Evolutionary conservation across 331 rosid species (phyloP).

Genomic region (Spiraea crenata): DNA sequence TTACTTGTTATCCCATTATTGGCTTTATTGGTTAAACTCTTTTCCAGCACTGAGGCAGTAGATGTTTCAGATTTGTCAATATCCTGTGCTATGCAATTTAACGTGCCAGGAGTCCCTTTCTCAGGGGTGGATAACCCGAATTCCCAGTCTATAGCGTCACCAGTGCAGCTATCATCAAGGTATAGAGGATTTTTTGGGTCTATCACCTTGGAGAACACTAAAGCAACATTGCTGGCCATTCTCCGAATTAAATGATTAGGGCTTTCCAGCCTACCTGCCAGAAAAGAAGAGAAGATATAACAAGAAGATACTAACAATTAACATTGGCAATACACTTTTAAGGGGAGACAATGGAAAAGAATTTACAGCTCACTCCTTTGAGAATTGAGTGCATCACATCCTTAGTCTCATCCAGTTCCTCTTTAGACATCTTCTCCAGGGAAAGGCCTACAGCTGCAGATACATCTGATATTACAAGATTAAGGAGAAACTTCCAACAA

Average conservation of each 20-base stretch:
- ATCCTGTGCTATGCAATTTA: conserved; percentile 33
- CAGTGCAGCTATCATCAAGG: conserved; percentile 79
- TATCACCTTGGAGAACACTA: conserved; percentile 79
- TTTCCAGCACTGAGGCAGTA: conserved; percentile 32
- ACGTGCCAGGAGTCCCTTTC: conserved; percentile 34
- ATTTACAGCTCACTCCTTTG: conserved; percentile 95
- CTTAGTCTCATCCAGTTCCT: conserved; percentile 71
- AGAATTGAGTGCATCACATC: conserved; percentile 76
- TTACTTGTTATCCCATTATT: conserved; percentile 28
- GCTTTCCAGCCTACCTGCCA: conserved; percentile 94
- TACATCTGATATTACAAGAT: conserved; percentile 56
- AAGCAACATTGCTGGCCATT: conserved; percentile 84
- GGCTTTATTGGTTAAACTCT: conserved; percentile 29
- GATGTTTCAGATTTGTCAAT: conserved; percentile 29
- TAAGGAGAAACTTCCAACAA: conserved; percentile 33
- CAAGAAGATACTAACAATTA: conserved; percentile 20
- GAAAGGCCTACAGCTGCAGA: conserved; percentile 87
- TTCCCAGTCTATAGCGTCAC: conserved; percentile 79
- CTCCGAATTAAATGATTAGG: conserved; percentile 72
- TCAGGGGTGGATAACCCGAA: conserved; percentile 49
- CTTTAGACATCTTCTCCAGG: conserved; percentile 71
- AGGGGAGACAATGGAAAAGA: conserved; percentile 16
- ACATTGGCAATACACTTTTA: conserved; percentile 24
- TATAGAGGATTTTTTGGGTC: conserved; percentile 91
- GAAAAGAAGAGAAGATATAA: conserved; percentile 30